Base-by-base conservation (phyloP, 2,329 filamentous ascomycete species). In the Aureobasidium lini region DNA sequence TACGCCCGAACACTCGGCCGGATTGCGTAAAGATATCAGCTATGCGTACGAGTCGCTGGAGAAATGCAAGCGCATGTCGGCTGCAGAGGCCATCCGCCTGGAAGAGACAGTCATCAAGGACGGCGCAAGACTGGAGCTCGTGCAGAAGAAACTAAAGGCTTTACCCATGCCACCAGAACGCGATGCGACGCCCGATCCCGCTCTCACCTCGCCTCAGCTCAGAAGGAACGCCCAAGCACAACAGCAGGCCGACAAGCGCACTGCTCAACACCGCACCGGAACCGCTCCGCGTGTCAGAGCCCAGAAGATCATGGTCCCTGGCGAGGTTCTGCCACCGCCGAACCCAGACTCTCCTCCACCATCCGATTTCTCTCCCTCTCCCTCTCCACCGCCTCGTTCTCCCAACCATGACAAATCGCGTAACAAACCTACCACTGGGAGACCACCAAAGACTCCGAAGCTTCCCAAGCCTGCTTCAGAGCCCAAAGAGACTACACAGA, bases 101-200 rank as follows among this genome's bases (percentile, higher is more conserved):
- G 68, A 70, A 54, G 67, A 71, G 28, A 70, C 69, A 61, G 69
- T 69, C 18, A 64, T 66, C 57, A 65, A 67, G 40, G 71, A 73
- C 59, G 76, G 79, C 64, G 79, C 79, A 64, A 78, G 83, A 48
- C 71, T 86, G 50, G 78, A 77, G 53, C 79, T 80, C 60, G 85
- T 87, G 66, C 81, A 79, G 60, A 77, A 79, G 65, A 86, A 86
- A 71, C 77, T 87, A 18, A 78, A 84, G 62, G 79, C 81, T 10
- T 77, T 86, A 49, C 83, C 84, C 2, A 78, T 82, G 69, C 84
- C 82, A 16, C 79, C 81, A 2, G 84, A 81, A 18, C 77, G 81
- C 63, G 84, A 85, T 64, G 81, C 83, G n/a, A 83, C 81, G 1
- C 82, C 72, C 1, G 64, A 66, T 11, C 53, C 63, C n/a, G 58